phyloP scores from a whole-genome alignment of 129 eudicot genomes.

The Apium graveolens region DNA sequence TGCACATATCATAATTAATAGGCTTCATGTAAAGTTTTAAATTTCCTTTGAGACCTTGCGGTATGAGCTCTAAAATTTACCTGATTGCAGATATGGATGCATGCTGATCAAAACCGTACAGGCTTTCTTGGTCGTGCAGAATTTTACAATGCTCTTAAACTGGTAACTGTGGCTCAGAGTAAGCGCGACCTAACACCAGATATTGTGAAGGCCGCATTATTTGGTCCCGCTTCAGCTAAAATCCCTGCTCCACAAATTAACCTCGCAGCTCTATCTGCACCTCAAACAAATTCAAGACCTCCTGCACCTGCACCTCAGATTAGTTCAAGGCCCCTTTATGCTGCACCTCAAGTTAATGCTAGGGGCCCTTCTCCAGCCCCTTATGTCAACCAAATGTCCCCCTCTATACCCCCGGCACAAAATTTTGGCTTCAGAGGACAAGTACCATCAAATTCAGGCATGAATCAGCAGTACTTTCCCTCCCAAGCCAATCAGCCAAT shows the following conservation, averaged over 20 bases:
- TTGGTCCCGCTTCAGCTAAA: conserved; percentile 83
- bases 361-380: conserved; percentile 39
- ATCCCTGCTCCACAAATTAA: conserved; percentile 89
- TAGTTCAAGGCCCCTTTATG: conserved; percentile 39
- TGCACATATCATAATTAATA: neutral
- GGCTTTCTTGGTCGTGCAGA: conserved; percentile 88
- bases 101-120: conserved; percentile 78
- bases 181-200: conserved; percentile 85
- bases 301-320: conserved; percentile 59
- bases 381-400: conserved; percentile 32
- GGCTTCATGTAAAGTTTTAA: neutral
- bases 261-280: conserved; percentile 42
- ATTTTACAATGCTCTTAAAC: conserved; percentile 86
- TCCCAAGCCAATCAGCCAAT: conserved; percentile 52
- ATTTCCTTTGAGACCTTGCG: neutral
- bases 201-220: conserved; percentile 84
- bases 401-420: conserved; percentile 36
- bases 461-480: conserved; percentile 48
- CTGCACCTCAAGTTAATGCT: conserved; percentile 49
- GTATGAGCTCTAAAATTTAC: conserved; percentile 4
- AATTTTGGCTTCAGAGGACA: conserved; percentile 63
- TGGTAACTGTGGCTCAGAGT: conserved; percentile 95
- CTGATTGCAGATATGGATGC: conserved; percentile 82
- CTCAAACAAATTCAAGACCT: conserved; percentile 48
- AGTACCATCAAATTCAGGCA: conserved; percentile 38